phyloP scores from a whole-genome alignment of 805 yeast species.

The Candida ipomoeae region DNA sequence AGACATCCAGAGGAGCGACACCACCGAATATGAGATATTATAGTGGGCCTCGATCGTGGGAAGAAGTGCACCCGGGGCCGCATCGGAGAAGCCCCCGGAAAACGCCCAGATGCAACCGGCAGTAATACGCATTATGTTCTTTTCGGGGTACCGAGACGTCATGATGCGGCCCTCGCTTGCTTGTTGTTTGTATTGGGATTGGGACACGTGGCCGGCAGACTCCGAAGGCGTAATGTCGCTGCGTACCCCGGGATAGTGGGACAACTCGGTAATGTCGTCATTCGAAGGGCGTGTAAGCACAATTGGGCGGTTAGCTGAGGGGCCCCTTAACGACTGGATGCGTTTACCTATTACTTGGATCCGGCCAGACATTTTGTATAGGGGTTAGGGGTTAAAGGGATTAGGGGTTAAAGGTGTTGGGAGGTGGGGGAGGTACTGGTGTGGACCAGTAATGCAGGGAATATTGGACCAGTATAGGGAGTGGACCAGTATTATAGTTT shows the following conservation, averaged over 20 bases:
- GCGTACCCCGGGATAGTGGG: background rate
- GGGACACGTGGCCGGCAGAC: background rate
- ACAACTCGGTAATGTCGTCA: conserved; percentile 12
- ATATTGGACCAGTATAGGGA: too few relatives aligned
- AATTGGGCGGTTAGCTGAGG: conserved; percentile 5
- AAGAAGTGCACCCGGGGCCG: conserved; percentile 22
- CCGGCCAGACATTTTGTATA: background rate
- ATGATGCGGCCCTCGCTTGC: conserved; percentile 10
- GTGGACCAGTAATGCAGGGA: too few relatives aligned
- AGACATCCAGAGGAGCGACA: conserved; percentile 22
- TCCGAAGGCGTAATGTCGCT: background rate
- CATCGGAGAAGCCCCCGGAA: conserved; percentile 18
- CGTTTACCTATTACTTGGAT: background rate
- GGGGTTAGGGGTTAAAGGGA: too few relatives aligned
- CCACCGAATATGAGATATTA: conserved; percentile 17
- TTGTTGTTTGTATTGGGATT: conserved; percentile 4
- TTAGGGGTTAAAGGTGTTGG: too few relatives aligned
- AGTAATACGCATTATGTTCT: conserved; percentile 15
- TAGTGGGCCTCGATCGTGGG: conserved; percentile 20
- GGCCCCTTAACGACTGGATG: background rate
- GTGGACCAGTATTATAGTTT: too few relatives aligned
- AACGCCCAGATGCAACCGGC: conserved; percentile 18
- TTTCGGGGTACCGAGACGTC: conserved; percentile 17
- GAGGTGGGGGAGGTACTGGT: too few relatives aligned
- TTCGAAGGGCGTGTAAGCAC: conserved; percentile 12